Evolutionary conservation across 805 yeast genomes (phyloP).

Genomic region (Zygoascus ofunaensis): DNA sequence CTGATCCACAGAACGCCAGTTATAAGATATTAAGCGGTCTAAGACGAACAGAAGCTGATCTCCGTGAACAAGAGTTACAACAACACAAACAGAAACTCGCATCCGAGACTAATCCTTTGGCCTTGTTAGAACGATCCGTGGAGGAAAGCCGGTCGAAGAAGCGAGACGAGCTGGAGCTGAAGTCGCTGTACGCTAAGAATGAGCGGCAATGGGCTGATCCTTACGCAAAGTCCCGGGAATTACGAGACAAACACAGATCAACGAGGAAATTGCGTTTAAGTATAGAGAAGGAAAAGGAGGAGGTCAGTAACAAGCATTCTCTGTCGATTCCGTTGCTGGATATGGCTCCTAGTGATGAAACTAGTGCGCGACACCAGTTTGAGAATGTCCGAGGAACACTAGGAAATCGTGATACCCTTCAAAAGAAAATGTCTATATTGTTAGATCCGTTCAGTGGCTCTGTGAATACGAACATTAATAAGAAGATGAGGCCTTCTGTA

Average conservation of each 20-base stretch:
- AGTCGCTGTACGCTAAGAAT: conserved; percentile 13
- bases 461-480: background rate
- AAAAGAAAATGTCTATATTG: no score
- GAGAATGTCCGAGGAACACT: background rate
- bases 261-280: conserved; percentile 12
- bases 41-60: conserved; percentile 5
- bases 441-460: background rate
- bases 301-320: conserved; percentile 9
- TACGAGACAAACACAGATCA: conserved; percentile 17
- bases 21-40: conserved; percentile 23
- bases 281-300: conserved; percentile 6
- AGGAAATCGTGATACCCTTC: no score
- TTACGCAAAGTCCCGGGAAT: conserved; percentile 18
- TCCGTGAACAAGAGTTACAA: background rate
- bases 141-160: background rate
- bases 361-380: background rate
- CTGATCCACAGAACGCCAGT: conserved; percentile 26
- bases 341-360: conserved; percentile 2
- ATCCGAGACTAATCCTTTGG: background rate
- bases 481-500: background rate
- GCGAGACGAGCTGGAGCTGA: conserved; percentile 10
- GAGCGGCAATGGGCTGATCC: conserved; percentile 21
- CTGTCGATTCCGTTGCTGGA: conserved; percentile 10
- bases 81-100: background rate
- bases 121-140: background rate